Base-by-base conservation (phyloP, 352 stramenopile genomes). In the Vaucheria bursata region DNA sequence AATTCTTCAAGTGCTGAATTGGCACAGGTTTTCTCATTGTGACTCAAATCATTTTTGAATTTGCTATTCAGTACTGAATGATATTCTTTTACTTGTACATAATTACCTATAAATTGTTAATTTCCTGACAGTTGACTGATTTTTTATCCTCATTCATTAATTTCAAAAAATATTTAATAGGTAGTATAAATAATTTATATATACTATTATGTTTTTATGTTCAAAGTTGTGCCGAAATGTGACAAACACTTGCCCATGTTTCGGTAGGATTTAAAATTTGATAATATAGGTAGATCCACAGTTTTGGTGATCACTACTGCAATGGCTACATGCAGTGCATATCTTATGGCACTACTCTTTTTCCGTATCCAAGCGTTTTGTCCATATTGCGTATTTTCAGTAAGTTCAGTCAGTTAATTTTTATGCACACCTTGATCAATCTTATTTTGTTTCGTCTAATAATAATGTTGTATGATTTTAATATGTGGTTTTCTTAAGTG, bases 261-360 rank as follows among this genome's bases (percentile, higher is more conserved):
- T 18, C 45, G 25, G 45, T 25, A 25, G 12, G 45, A 12, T 59
- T 12, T 25, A 18, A 38, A 36, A 32, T 45, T 78, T 35, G 76
- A 81, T 40, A 76, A 53, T 34, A 49, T 31, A 2, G 79, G 38
- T 29, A 50, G 76, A 29, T 77, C 65, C 29, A 65, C 50, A 59
- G 38, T 81, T 64, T 64, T 81, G 76, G 76, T 78, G 35, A 81
- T 85, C 0, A 88, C 87, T 6, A 90, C 87, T 1, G 79, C 83
- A 18, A 90, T 91, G 87, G 88, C 80, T 40, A 86, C 87, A 0
- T 90, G 90, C 84, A 90, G 87, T 0, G 75, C 86, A 1, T 91
- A 88, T 83, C 86, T 92, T 12, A 81, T 92, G 50, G 84, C 79
- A 38, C 71, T 91, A 18, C 68, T 92, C 1, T 83, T 88, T 69